Conservation (phyloP, 179 eudicot genomes). For the Carnegiea gigantea region DNA sequence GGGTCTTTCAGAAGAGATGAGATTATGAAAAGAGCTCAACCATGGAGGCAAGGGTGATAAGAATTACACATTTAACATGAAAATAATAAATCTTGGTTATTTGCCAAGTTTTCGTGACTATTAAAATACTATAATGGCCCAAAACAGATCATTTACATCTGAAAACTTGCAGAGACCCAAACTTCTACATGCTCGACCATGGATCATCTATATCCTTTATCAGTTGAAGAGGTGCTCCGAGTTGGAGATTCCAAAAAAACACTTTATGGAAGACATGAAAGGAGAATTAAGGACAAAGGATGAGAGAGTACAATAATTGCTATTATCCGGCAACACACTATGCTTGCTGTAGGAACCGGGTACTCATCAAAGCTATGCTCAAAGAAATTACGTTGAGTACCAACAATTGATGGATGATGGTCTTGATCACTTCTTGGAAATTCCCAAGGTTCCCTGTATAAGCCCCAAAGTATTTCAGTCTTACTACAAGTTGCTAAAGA, state of each 20-base stretch:
- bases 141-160: neutral
- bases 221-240: neutral
- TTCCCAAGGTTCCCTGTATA: constrained; percentile 74
- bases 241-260: neutral
- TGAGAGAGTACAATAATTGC: constrained; percentile 60
- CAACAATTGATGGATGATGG: constrained; percentile 44
- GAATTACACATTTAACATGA: neutral
- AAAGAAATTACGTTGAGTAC: constrained; percentile 38
- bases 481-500: neutral
- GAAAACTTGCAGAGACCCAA: no score
- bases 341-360: constrained; percentile 43
- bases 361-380: constrained; percentile 53
- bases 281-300: constrained; percentile 10
- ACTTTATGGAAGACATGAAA: neutral
- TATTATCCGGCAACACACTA: constrained; percentile 62
- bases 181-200: no score
- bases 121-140: neutral
- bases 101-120: neutral
- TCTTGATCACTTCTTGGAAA: constrained; percentile 42
- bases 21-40: neutral
- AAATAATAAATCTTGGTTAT: neutral
- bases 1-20: no score
- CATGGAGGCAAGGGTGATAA: neutral
- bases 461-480: neutral
- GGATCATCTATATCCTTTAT: neutral